A percentile compares a stretch with the other conserved stretches of the same genome.
phyloP scores from a whole-genome alignment of 169 alveolate species.

The Plasmodium inui region DNA sequence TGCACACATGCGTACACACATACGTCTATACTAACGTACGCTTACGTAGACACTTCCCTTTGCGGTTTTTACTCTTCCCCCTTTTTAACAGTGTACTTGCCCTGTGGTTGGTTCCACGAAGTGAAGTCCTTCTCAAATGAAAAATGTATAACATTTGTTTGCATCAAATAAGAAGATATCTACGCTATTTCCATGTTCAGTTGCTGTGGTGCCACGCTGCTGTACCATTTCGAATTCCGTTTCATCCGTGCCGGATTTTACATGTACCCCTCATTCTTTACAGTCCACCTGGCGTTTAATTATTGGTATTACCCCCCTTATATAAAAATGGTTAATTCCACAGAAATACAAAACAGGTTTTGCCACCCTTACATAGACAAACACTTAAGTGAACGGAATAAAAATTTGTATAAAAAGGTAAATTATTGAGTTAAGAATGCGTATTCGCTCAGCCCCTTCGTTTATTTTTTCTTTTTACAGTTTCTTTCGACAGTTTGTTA shows the following conservation, averaged over 20 bases:
- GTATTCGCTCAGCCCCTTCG: background rate
- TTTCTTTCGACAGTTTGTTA: background rate
- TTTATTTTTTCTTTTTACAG: background rate
- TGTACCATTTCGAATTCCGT: conserved; percentile 2
- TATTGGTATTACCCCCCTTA: conserved; percentile 77
- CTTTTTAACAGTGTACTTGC: conserved; percentile 60
- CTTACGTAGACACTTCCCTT: background rate
- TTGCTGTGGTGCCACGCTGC: background rate
- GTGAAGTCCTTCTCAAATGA: conserved; percentile 70
- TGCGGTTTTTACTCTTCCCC: background rate
- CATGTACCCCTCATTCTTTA: conserved; percentile 5
- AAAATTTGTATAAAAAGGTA: conserved; percentile 63
- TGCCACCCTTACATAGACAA: conserved; percentile 53
- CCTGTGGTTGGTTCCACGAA: conserved; percentile 76
- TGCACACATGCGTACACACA: background rate
- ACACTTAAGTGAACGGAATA: conserved; percentile 62
- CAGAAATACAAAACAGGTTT: conserved; percentile 52
- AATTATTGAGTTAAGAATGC: background rate
- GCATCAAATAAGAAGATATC: background rate
- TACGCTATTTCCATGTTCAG: background rate
- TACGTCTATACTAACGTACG: background rate
- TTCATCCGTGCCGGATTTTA: conserved; percentile 6
- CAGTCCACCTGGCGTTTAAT: conserved; percentile 74
- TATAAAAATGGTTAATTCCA: conserved; percentile 31
- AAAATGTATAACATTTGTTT: conserved; percentile 26